Conservation (phyloP, 345 rosid genomes). For the Eucalyptus viminalis region DNA sequence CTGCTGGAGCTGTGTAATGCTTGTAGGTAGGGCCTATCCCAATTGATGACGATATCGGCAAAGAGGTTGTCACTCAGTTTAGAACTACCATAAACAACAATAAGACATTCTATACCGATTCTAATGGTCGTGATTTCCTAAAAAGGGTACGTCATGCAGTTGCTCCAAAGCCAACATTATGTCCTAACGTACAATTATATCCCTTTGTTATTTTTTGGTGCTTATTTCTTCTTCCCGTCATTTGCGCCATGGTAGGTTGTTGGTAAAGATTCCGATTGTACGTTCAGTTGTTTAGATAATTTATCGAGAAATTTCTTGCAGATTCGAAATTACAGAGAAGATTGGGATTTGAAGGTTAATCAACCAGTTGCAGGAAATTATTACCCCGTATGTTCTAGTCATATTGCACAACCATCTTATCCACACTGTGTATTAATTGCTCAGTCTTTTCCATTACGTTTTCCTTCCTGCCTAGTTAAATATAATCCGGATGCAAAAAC, state of each 20-base stretch:
- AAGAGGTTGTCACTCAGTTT: constrained; percentile 1
- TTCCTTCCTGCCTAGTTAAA: not conserved
- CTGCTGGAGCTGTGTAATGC: not conserved
- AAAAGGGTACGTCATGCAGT: not conserved
- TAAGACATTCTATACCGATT: constrained; percentile 4
- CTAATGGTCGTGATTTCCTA: constrained; percentile 11
- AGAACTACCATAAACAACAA: not conserved
- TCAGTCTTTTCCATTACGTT: not conserved
- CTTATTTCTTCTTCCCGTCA: not conserved
- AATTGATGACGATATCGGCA: not conserved
- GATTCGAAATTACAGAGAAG: constrained; percentile 81
- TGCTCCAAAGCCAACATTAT: not conserved
- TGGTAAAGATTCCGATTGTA: not conserved
- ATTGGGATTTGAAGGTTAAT: constrained; percentile 86
- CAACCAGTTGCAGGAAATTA: constrained; percentile 93
- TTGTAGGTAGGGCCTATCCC: constrained; percentile 9
- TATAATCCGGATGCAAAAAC: not conserved
- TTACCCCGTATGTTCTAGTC: constrained; percentile 54
- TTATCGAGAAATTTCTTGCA: constrained; percentile 9
- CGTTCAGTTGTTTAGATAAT: not conserved
- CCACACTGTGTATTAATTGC: not conserved
- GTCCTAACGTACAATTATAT: not conserved
- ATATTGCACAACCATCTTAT: not conserved
- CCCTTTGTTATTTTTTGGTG: not conserved
- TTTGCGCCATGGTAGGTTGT: not conserved